Percentiles rank a stretch among this genome's conserved stretches.
phyloP scores from a whole-genome alignment of 2,329 filamentous ascomycete species.

The Penicillium sp. region DNA sequence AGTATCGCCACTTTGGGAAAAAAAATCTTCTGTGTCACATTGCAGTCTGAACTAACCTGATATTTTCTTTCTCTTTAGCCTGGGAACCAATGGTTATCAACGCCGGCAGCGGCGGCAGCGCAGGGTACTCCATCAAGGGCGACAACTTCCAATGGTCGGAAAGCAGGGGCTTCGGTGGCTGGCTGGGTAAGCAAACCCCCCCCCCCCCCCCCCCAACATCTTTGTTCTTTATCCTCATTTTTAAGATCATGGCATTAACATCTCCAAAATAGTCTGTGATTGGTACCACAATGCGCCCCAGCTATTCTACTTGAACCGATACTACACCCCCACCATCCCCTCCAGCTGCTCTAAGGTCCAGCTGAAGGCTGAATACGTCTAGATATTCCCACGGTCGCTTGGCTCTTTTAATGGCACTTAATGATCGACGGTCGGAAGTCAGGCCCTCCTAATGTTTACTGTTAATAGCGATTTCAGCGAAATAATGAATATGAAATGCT shows the following conservation, averaged over 20 bases:
- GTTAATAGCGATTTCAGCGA: slow-evolving; percentile 2
- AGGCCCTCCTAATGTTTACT: slow-evolving; percentile 1
- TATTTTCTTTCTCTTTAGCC: slow-evolving; percentile 21
- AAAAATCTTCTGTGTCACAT: background rate
- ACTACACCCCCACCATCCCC: slow-evolving; percentile 25
- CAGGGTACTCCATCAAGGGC: slow-evolving; percentile 33
- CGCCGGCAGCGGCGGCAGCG: slow-evolving; percentile 25
- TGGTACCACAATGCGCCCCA: slow-evolving; percentile 42
- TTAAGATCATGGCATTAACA: slow-evolving; percentile 1
- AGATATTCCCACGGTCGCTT: slow-evolving; percentile 11
- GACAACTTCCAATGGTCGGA: slow-evolving; percentile 29
- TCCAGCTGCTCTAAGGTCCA: slow-evolving; percentile 36
- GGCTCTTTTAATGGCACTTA: background rate
- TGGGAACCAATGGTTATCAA: slow-evolving; percentile 40
- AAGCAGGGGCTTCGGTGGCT: slow-evolving; percentile 37
- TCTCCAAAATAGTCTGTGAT: slow-evolving; percentile 35
- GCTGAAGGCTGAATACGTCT: slow-evolving; percentile 27
- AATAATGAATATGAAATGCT: slow-evolving; percentile 5
- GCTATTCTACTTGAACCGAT: slow-evolving; percentile 37
- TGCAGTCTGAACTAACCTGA: background rate
- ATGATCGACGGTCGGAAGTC: background rate
- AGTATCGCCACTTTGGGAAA: slow-evolving; percentile 17
- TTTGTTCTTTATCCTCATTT: background rate
- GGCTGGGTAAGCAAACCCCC: slow-evolving; percentile 35
- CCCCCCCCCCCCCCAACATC: too few relatives aligned